These are phyloP conservation scores for Fusarium sp. DNA, from an alignment of 2,329 filamentous ascomycete genomes.

Conservation along the genomic window DNA sequence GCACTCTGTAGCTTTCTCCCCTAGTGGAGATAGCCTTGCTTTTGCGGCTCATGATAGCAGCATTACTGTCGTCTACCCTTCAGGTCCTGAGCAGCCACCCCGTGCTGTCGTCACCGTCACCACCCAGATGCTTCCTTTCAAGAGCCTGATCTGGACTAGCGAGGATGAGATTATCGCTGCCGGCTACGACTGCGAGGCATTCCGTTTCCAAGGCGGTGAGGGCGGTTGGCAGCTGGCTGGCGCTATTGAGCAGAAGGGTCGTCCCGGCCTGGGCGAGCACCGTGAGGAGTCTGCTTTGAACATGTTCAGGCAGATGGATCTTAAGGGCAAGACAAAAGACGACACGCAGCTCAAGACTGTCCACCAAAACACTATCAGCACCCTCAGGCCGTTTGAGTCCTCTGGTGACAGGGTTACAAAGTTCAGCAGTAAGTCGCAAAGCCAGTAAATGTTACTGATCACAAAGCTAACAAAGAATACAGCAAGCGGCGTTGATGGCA, in stretches of 20 bases:
- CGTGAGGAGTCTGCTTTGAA: slow-evolving; percentile 94
- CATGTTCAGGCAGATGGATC: slow-evolving; percentile 99
- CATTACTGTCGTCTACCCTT: slow-evolving; percentile 95
- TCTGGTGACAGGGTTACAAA: slow-evolving; percentile 73
- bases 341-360: slow-evolving; percentile 95
- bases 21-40: slow-evolving; percentile 89
- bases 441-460: background rate
- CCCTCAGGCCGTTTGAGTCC: slow-evolving; percentile 79
- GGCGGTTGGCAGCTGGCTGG: slow-evolving; percentile 86
- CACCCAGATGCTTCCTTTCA: slow-evolving; percentile 91
- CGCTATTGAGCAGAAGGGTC: slow-evolving; percentile 79
- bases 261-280: slow-evolving; percentile 67
- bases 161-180: slow-evolving; percentile 96
- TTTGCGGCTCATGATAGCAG: slow-evolving; percentile 97
- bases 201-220: slow-evolving; percentile 83
- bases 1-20: slow-evolving; percentile 92
- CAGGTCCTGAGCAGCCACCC: slow-evolving; percentile 88
- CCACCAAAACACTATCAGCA: slow-evolving; percentile 96
- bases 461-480: slow-evolving; percentile 46
- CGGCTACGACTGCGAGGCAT: slow-evolving; percentile 90
- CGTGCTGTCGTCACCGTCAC: slow-evolving; percentile 89
- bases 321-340: slow-evolving; percentile 91
- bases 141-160: slow-evolving; percentile 89
- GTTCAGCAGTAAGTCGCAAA: slow-evolving; percentile 80
- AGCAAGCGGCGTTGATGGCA: slow-evolving; percentile 86